phyloP scores from a whole-genome alignment of 371 early-diverging fungal species.

The Capniomyces stellatus region DNA sequence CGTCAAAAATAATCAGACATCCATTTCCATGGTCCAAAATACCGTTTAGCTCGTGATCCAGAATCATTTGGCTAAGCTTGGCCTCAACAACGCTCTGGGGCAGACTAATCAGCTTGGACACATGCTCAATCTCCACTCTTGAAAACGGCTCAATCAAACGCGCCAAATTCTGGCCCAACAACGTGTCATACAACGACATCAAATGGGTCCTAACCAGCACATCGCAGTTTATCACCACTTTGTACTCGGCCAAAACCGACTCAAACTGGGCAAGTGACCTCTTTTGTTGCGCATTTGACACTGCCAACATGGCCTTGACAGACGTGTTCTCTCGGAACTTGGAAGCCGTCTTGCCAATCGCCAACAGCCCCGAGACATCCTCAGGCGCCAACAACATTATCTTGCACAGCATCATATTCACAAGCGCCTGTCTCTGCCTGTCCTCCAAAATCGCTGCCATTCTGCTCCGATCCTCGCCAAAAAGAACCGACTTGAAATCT shows the following conservation, averaged over 20 bases:
- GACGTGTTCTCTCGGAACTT: slow-evolving; percentile 29
- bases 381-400: slow-evolving; percentile 62
- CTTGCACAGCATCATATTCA: slow-evolving; percentile 95
- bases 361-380: slow-evolving; percentile 17
- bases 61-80: slow-evolving; percentile 96
- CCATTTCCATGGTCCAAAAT: slow-evolving; percentile 96
- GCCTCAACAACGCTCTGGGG: slow-evolving; percentile 82
- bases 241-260: slow-evolving; percentile 63
- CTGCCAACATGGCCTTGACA: slow-evolving; percentile 85
- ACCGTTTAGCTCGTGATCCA: slow-evolving; percentile 89
- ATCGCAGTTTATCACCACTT: slow-evolving; percentile 72
- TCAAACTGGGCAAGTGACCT: slow-evolving; percentile 89
- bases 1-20: slow-evolving; percentile 84
- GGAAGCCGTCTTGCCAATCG: slow-evolving; percentile 20
- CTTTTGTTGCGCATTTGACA: slow-evolving; percentile 85
- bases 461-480: background rate
- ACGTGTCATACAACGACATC: slow-evolving; percentile 83
- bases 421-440: slow-evolving; percentile 69
- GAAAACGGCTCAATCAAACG: slow-evolving; percentile 97
- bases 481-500: background rate
- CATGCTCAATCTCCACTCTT: slow-evolving; percentile 86
- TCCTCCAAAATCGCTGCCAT: slow-evolving; percentile 9
- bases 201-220: slow-evolving; percentile 82
- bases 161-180: slow-evolving; percentile 91
- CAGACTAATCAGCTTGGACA: slow-evolving; percentile 80